Conservation (phyloP, 208 protist genomes). For the Jaenimonas drosophilae region DNA sequence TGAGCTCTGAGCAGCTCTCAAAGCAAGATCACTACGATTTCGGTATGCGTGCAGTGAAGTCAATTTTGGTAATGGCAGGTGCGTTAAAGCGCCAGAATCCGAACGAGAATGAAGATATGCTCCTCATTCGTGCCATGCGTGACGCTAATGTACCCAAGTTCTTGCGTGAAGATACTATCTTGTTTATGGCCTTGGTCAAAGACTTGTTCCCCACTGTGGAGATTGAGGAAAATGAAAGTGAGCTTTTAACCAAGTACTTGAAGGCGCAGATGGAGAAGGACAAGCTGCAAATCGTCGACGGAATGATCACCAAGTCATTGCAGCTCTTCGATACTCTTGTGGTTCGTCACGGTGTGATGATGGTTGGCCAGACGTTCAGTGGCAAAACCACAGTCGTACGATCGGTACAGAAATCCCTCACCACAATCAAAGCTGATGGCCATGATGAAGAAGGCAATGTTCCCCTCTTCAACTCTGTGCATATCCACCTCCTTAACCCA, state of each 20-base stretch:
- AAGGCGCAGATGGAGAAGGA: conserved; percentile 51
- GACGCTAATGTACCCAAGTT: conserved; percentile 95
- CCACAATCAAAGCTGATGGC: conserved; percentile 56
- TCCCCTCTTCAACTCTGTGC: conserved; percentile 78
- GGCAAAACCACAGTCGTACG: conserved; percentile 89
- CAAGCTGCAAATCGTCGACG: conserved; percentile 71
- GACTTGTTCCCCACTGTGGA: conserved; percentile 90
- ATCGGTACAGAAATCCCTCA: conserved; percentile 77
- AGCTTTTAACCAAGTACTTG: conserved; percentile 73
- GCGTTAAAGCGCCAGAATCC: conserved; percentile 84
- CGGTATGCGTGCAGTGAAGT: conserved; percentile 95
- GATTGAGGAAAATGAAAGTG: conserved; percentile 74
- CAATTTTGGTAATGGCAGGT: conserved; percentile 93
- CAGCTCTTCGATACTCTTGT: conserved; percentile 93
- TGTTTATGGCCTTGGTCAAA: conserved; percentile 91
- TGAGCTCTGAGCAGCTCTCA: conserved; percentile 93
- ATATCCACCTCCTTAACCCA: conserved; percentile 88
- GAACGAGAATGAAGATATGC: conserved; percentile 88
- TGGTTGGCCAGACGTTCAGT: conserved; percentile 93
- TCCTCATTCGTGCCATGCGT: conserved; percentile 92
- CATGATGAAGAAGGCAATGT: conserved; percentile 48
- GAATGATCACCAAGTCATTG: conserved; percentile 82
- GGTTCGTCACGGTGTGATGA: conserved; percentile 92
- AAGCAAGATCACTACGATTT: conserved; percentile 97
- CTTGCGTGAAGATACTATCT: conserved; percentile 88